Conservation (phyloP, 176 grass and related monocot species). For the Alloteropsis semialata region DNA sequence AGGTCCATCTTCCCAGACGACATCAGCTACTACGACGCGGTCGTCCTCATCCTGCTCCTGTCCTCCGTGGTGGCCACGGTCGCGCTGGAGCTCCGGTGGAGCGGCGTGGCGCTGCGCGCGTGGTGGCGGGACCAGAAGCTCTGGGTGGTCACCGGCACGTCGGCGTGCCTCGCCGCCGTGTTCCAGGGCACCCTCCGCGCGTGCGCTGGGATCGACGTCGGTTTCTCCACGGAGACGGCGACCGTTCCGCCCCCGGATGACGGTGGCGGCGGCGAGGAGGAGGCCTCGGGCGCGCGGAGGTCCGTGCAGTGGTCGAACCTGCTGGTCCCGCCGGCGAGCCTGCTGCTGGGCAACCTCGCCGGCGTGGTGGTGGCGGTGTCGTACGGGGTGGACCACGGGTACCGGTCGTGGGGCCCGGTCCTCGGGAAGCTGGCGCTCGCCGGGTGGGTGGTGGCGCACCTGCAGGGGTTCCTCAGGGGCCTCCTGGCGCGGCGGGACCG, state of each 20-base stretch:
- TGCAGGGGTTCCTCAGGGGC: conserved; percentile 71
- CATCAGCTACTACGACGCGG: conserved; percentile 30
- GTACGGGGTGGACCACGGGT: conserved; percentile 71
- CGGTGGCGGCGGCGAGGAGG: conserved; percentile 31
- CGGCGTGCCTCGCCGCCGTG: conserved; percentile 38
- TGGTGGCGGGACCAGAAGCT: conserved; percentile 59
- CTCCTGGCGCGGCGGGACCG: conserved; percentile 52
- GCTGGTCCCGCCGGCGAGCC: conserved; percentile 54
- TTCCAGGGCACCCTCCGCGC: conserved; percentile 41
- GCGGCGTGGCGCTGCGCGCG: conserved; percentile 33
- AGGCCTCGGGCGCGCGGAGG: conserved; percentile 15
- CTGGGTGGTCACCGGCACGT: conserved; percentile 43
- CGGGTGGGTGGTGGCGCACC: conserved; percentile 75
- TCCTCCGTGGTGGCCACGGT: conserved; percentile 28
- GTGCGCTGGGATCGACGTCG: conserved; percentile 41
- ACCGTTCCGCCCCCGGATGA: not conserved
- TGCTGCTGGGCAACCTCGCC: conserved; percentile 63
- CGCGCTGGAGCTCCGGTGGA: conserved; percentile 54
- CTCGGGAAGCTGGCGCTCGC: conserved; percentile 54
- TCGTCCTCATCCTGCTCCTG: conserved; percentile 43
- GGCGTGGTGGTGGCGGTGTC: conserved; percentile 63
- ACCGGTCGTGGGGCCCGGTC: conserved; percentile 59
- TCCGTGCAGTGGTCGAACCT: conserved; percentile 56
- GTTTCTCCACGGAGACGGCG: conserved; percentile 28
- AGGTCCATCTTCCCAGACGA: conserved; percentile 52